Percentiles rank a stretch among this genome's conserved stretches.
phyloP scores from a whole-genome alignment of 495 filamentous ascomycete species.

The Penicillium robsamsonii region DNA sequence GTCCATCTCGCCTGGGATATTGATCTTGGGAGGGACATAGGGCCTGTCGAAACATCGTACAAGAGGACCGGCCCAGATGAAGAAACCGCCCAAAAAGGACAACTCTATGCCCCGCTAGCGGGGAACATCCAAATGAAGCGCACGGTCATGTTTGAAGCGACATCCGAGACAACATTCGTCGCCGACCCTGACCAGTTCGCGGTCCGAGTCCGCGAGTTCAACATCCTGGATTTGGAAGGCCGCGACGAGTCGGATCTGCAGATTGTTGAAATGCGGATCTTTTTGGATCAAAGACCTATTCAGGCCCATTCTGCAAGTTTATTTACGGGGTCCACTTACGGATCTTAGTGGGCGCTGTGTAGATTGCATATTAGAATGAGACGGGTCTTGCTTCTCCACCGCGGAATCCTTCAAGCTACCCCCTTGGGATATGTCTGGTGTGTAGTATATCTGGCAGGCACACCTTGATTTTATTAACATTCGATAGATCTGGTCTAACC shows the following conservation, averaged over 20 bases:
- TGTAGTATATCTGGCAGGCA: neutral
- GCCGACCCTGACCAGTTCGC: conserved; percentile 26
- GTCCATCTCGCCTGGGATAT: conserved; percentile 30
- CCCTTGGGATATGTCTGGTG: conserved; percentile 22
- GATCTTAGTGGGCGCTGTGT: conserved; percentile 1
- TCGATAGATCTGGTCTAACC: conserved; percentile 44
- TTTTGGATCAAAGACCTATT: conserved; percentile 22
- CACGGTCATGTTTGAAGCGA: conserved; percentile 31
- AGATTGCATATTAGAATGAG: neutral
- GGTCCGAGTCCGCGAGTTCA: conserved; percentile 24
- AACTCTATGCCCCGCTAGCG: conserved; percentile 13
- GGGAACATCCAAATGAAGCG: conserved; percentile 16
- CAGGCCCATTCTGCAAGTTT: conserved; percentile 21
- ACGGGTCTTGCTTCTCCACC: conserved; percentile 9
- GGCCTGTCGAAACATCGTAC: neutral
- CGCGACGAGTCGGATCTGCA: conserved; percentile 8
- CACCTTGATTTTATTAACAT: neutral
- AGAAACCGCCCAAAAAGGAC: neutral
- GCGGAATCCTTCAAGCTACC: conserved; percentile 15
- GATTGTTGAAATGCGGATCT: conserved; percentile 27
- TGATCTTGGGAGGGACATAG: conserved; percentile 5
- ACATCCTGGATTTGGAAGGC: conserved; percentile 23
- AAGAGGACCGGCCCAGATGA: neutral
- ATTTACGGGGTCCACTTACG: conserved; percentile 14
- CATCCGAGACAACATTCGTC: conserved; percentile 19